A percentile compares a stretch with the other conserved stretches of the same genome.
These are phyloP conservation scores for Quercus bicolor DNA, from an alignment of 306 rosid genomes.

Conservation along the genomic window DNA sequence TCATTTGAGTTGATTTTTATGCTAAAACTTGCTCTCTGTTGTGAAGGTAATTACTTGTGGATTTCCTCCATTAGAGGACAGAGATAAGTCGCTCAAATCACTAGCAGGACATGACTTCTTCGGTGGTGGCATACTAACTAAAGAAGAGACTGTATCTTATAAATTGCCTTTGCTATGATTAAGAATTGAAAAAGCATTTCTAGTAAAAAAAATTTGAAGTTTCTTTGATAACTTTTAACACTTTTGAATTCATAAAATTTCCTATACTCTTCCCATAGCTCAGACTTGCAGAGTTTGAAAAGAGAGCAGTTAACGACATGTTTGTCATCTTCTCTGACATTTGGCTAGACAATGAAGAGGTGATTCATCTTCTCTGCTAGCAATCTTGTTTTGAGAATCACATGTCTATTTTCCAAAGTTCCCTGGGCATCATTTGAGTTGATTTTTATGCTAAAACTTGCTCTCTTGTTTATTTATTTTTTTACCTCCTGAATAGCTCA, in stretches of 20 bases:
- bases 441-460: too few species aligned
- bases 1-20: neutral
- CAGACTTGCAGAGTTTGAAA: constrained; percentile 71
- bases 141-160: constrained; percentile 80
- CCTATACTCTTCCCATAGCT: constrained; percentile 56
- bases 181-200: neutral
- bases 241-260: constrained; percentile 12
- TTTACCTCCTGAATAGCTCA: constrained; percentile 12
- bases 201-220: neutral
- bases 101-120: constrained; percentile 75
- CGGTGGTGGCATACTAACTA: constrained; percentile 58
- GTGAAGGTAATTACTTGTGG: constrained; percentile 84
- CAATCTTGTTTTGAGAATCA: too few species aligned
- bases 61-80: constrained; percentile 87
- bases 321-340: constrained; percentile 80
- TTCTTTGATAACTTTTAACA: neutral
- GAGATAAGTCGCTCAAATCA: constrained; percentile 64
- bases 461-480: neutral
- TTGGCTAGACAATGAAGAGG: constrained; percentile 94
- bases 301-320: constrained; percentile 75
- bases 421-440: too few species aligned
- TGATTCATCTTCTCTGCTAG: too few species aligned
- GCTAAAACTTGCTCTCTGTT: constrained; percentile 8
- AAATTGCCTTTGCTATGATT: neutral
- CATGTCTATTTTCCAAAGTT: too few species aligned